Base-by-base conservation (phyloP, 768 basidiomycete species). In the Termitomyces heimii region DNA sequence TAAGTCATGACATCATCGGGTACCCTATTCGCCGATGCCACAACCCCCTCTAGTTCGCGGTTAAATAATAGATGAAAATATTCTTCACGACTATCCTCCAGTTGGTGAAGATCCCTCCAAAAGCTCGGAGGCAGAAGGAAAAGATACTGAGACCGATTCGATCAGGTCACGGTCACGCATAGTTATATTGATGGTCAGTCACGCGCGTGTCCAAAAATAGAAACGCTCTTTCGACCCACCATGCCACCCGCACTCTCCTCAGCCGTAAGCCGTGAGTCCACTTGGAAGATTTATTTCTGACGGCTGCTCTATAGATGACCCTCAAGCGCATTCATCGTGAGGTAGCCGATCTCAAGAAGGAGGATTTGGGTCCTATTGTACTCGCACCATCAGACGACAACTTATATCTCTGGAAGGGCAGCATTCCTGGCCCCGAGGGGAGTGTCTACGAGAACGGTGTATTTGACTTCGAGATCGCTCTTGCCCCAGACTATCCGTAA, bases 271-370 rank as follows among this genome's bases (percentile, higher is more conserved):
- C 20, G 8, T 10, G 26, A 34, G 5, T 12, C 40, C 45, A 31
- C 22, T 44, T 16, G 13, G 20, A 14, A 28, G 13, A 1, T 18
- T 1, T 6, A 26, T 44, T 18, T 16, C 3, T 57, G 14, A 37
- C 40, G 26, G 26, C 13, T 14, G 13, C 26, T 5, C 44, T 10
- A 22, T 48, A 79, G 78, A 78, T 75, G 72, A 88, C 91, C 6
- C 70, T 90, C 62, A 93, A 91, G 73, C 86, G 91, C 44, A 93
- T 94, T 40, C 82, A 88, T 61, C 85, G 88, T 58, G 91, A 94
- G 71, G 84, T 93, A 34, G 79, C 82, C 6, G 89, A 93, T 71
- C 72, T 88, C 34, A 79, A 84, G 80, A 90, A 89, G 69, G 91
- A 93, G 67, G 91, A 94, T 69, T 73, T 92, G 35, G 92, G 91